Evolutionary conservation across 164 flowering plant genomes (phyloP).

Genomic region (Euptelea pleiosperma): DNA sequence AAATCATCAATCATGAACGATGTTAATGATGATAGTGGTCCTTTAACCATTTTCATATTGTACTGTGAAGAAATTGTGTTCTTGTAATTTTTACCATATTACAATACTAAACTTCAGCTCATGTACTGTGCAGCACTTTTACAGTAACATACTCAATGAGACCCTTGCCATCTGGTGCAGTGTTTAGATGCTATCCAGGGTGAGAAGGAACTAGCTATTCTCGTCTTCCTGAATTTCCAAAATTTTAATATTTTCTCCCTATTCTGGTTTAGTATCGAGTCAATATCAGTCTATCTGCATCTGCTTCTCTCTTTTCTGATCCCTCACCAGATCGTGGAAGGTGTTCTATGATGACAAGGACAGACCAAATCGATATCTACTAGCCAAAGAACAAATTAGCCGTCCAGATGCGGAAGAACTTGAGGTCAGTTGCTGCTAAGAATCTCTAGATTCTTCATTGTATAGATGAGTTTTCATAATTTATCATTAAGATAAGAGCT

Average conservation of each 20-base stretch:
- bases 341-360: slow-evolving; percentile 95
- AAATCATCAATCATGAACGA: too few relatives aligned
- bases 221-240: not conserved
- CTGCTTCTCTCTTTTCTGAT: slow-evolving; percentile 12
- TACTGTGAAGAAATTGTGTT: not conserved
- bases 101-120: slow-evolving; percentile 1
- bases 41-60: not conserved
- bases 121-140: slow-evolving; percentile 60
- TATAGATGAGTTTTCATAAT: not conserved
- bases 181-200: slow-evolving; percentile 96
- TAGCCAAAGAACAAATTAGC: slow-evolving; percentile 75
- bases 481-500: too few relatives aligned
- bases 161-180: slow-evolving; percentile 87
- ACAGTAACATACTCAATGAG: slow-evolving; percentile 86
- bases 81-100: not conserved
- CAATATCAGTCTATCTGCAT: not conserved
- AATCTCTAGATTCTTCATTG: not conserved
- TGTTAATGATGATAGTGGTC: not conserved
- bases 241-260: not conserved
- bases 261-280: not conserved
- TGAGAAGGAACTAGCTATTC: slow-evolving; percentile 28
- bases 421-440: slow-evolving; percentile 48
- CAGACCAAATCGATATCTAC: slow-evolving; percentile 68
- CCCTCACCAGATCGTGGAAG: slow-evolving; percentile 65
- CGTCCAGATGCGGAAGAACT: slow-evolving; percentile 92